phyloP scores from a whole-genome alignment of 306 rosid genomes.

The Vicia sativa region DNA sequence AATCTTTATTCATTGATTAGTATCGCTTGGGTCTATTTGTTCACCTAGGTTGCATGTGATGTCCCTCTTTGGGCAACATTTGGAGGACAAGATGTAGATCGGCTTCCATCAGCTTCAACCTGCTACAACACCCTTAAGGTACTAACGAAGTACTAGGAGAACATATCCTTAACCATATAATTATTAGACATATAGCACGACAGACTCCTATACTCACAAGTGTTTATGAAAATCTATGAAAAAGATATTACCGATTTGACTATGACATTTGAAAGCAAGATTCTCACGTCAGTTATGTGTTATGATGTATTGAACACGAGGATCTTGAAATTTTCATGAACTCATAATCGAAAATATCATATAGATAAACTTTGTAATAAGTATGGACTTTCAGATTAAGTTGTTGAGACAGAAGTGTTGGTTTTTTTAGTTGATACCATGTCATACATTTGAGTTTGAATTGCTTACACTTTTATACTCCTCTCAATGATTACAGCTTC shows the following conservation, averaged over 20 bases:
- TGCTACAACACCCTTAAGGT: conserved; percentile 99
- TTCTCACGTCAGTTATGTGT: conserved; percentile 29
- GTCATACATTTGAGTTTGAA: conserved; percentile 29
- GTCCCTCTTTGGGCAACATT: conserved; percentile 89
- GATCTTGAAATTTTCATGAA: conserved; percentile 18
- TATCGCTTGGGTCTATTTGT: conserved; percentile 22
- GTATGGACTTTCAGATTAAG: neutral
- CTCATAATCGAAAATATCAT: conserved; percentile 26
- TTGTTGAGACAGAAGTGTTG: conserved; percentile 20
- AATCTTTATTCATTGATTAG: neutral
- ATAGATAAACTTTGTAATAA: conserved; percentile 13
- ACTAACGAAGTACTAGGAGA: conserved; percentile 34
- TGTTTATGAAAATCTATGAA: neutral
- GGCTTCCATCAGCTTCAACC: conserved; percentile 99
- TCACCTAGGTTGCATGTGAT: conserved; percentile 76
- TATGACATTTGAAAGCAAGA: conserved; percentile 22
- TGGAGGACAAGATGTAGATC: conserved; percentile 95
- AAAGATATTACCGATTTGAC: conserved; percentile 25
- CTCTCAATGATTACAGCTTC: conserved; percentile 66
- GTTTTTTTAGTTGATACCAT: conserved; percentile 18
- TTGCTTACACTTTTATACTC: conserved; percentile 32
- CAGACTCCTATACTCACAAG: neutral
- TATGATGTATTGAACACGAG: neutral
- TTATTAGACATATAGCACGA: conserved; percentile 1
- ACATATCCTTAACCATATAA: conserved; percentile 19